These are phyloP conservation scores for Lichtheimia ramosa DNA, from an alignment of 371 early-diverging fungal genomes.

Conservation along the genomic window DNA sequence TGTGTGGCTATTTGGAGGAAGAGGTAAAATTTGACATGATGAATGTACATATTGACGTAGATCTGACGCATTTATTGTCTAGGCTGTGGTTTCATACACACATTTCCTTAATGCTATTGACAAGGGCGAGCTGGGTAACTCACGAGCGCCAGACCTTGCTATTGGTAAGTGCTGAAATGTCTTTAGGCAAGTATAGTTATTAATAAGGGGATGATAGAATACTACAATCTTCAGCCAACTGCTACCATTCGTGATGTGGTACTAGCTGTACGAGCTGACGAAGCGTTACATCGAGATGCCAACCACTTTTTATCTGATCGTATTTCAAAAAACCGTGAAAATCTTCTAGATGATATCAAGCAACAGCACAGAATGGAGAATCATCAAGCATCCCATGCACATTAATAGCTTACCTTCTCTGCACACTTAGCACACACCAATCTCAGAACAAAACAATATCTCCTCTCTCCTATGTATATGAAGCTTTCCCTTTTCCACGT, in stretches of 20 bases:
- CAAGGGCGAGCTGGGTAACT: slow-evolving; percentile 68
- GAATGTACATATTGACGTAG: background rate
- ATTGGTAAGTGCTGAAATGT: slow-evolving; percentile 29
- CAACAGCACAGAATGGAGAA: background rate
- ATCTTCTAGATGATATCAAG: slow-evolving; percentile 9
- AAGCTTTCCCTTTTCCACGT: too few relatives aligned
- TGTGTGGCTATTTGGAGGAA: slow-evolving; percentile 82
- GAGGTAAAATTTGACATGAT: background rate
- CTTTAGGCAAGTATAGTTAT: background rate
- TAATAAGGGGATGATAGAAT: slow-evolving; percentile 42
- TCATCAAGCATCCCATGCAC: too few relatives aligned
- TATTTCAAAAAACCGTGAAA: slow-evolving; percentile 14
- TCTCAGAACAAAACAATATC: too few relatives aligned
- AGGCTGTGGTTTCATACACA: slow-evolving; percentile 93
- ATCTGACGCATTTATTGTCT: background rate
- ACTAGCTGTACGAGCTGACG: slow-evolving; percentile 95
- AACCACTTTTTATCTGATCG: slow-evolving; percentile 89
- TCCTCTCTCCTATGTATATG: too few relatives aligned
- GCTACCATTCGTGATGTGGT: slow-evolving; percentile 92
- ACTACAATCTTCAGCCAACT: slow-evolving; percentile 84
- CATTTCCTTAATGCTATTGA: slow-evolving; percentile 89
- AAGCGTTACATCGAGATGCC: slow-evolving; percentile 92
- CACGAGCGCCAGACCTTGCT: slow-evolving; percentile 77
- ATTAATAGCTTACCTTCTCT: too few relatives aligned
- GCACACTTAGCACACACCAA: too few relatives aligned